Base-by-base conservation (phyloP, 2,329 filamentous ascomycete genomes). In the Aspergillus sp. region DNA sequence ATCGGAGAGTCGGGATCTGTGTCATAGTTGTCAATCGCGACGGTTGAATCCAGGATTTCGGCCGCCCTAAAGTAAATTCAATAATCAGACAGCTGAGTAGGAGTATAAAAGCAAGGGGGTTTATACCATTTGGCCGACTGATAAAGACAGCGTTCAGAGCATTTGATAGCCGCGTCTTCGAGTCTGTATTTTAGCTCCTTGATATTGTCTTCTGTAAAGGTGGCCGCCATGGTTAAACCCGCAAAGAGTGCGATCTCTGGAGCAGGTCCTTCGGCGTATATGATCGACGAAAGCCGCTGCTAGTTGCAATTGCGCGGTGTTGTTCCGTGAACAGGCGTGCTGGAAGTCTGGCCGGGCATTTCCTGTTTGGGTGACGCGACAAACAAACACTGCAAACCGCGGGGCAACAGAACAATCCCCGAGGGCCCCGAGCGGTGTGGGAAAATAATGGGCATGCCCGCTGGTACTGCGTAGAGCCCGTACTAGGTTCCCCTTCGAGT, bases 61-160 rank as follows among this genome's bases (percentile, higher is more conserved):
- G 95, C 93, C 48, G 93, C 91, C 93, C 93, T 97, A 70, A 15
- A 41, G 61, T 38, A 26, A 34, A 13, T 30, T 44, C 4, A 17
- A 47, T 67, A 30, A 71, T 62, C 9, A 22, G 6, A 32, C 12
- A 43, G 26, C 3, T 11, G 17, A 5, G n/a, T 4, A 49, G 12
- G n/a, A 13, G 32, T 9, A 38, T 15, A 18, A 13, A 2, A 12
- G 34, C 6, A 36, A 5, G 34, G 34, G 34, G n/a, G 34, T 13
- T 44, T 30, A 22, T 66, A 96, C 95, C 95, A 99, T 86, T 98
- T 98, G 26, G 95, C 89, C 6, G 93, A 95, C 68, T 97, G 93
- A 70, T 97, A 98, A 12, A 99, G 83, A 74, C 95, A 96, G 73
- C 95, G 83, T 72, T 99, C 95, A 1, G 92, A 96, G 78, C 93